These are phyloP conservation scores for Ochromonas danica DNA, from an alignment of 108 stramenopile species.

Conservation along the genomic window DNA sequence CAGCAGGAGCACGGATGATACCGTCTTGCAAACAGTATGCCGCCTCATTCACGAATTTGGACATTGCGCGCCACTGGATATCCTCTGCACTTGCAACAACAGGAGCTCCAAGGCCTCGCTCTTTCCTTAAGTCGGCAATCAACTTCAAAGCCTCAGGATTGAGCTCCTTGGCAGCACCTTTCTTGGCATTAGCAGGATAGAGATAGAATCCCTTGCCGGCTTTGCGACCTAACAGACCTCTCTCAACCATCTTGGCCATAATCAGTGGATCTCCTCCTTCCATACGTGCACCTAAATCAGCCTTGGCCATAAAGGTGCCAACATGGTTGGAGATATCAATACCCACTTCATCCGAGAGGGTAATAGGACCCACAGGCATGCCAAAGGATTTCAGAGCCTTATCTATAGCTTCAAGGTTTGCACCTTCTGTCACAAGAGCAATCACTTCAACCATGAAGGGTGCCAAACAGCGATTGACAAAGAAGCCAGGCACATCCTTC, in stretches of 20 bases:
- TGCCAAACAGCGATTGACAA: conserved; percentile 97
- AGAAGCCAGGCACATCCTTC: conserved; percentile 99
- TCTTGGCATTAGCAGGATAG: conserved; percentile 69
- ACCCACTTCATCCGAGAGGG: conserved; percentile 89
- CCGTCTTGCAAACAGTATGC: conserved; percentile 95
- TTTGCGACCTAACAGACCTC: conserved; percentile 93
- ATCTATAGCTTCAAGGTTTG: conserved; percentile 68
- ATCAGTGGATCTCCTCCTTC: conserved; percentile 81
- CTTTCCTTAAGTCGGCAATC: neutral
- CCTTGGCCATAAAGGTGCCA: conserved; percentile 68
- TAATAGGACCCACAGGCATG: conserved; percentile 91
- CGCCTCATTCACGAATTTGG: conserved; percentile 95
- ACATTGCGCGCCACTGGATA: conserved; percentile 89
- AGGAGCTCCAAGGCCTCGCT: conserved; percentile 34
- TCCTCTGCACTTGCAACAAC: conserved; percentile 66
- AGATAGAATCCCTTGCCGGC: conserved; percentile 94
- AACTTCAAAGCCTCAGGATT: conserved; percentile 65
- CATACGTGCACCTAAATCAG: conserved; percentile 92
- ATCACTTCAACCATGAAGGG: conserved; percentile 83
- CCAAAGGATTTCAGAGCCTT: conserved; percentile 88
- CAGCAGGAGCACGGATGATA: conserved; percentile 89
- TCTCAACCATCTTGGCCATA: conserved; percentile 88
- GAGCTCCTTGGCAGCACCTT: conserved; percentile 69
- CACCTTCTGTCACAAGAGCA: conserved; percentile 47
- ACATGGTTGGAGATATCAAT: conserved; percentile 94